phyloP scores from a whole-genome alignment of 140 eudicot genomes.

The Artemisia princeps region DNA sequence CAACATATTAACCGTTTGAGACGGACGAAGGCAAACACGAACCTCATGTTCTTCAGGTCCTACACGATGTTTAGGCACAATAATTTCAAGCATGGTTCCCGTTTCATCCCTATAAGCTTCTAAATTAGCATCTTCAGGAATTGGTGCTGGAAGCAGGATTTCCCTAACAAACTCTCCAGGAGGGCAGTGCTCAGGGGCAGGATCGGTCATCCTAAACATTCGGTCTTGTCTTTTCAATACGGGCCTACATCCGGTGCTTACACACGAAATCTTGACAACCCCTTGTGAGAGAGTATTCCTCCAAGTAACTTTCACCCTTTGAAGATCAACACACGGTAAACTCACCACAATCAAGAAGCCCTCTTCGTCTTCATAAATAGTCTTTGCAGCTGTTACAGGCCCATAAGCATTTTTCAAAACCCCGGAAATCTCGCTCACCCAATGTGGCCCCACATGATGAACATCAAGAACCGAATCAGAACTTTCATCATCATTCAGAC shows the following conservation, averaged over 20 bases:
- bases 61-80: slow-evolving; percentile 69
- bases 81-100: slow-evolving; percentile 72
- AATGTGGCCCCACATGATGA: slow-evolving; percentile 46
- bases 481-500: slow-evolving; percentile 43
- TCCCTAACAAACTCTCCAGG: slow-evolving; percentile 72
- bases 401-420: slow-evolving; percentile 63
- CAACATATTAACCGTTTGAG: slow-evolving; percentile 27
- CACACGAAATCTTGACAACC: slow-evolving; percentile 61
- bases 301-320: slow-evolving; percentile 74
- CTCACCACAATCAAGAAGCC: slow-evolving; percentile 71
- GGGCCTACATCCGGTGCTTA: slow-evolving; percentile 58
- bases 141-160: slow-evolving; percentile 55
- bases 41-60: slow-evolving; percentile 88
- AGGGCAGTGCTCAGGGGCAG: slow-evolving; percentile 70
- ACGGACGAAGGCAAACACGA: slow-evolving; percentile 67
- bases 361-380: slow-evolving; percentile 67
- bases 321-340: slow-evolving; percentile 63
- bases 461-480: slow-evolving; percentile 40
- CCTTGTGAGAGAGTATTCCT: slow-evolving; percentile 61
- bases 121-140: slow-evolving; percentile 72
- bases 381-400: slow-evolving; percentile 74
- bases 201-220: slow-evolving; percentile 63
- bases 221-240: slow-evolving; percentile 51
- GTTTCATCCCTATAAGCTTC: slow-evolving; percentile 67
- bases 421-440: slow-evolving; percentile 60